Evolutionary conservation across 345 rosid genomes (phyloP), one percentile per base, ranked within the genome.

Genomic region (Citrus sp.): DNA sequence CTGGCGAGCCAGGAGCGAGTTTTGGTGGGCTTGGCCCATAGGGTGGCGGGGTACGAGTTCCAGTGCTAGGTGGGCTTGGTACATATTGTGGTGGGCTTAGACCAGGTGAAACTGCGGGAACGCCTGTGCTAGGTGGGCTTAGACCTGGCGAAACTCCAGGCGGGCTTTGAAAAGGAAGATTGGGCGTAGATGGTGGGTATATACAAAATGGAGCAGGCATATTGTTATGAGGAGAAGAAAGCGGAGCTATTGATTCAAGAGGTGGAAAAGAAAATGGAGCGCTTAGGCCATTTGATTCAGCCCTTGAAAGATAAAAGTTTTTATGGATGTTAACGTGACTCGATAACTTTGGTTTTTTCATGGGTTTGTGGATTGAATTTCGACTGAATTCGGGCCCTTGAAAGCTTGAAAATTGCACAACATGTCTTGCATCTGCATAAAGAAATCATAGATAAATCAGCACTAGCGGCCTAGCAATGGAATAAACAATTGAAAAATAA

Each of bases 401-500:
- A 2, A 37, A 74, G 69, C 51, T n/a, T 35, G 60, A 19, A 28
- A 32, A 10, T 34, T 51, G 76, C 34, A 67, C 77, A 63, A 42
- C 13, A n/a, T 28, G 3, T 54, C 84, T 84, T 63, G 82, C 87
- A 40, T 86, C 89, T 86, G 70, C 79, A 70, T 7, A 27, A 28
- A 6, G 60, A 49, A 9, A 72, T 49, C 54, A 12, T n/a, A 22
- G 18, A 58, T 62, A 49, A 22, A 13, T 18, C 5, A 54, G 60
- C 32, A 7, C 1, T 3, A 25, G 13, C 71, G 24, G 22, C 51
- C 51, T 3, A 0, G 51, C 51, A 46, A 68, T 27, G 1, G 59
- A 60, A 12, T 1, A 4, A 60, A 69, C 18, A n/a, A 32, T 8
- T 2, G 5, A 46, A 46, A 46, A 10, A 13, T 46, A 13, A 46